Evolutionary conservation across 225 moss, liverwort and hornwort genomes (phyloP).

Genomic region (Anthoceros angustus): DNA sequence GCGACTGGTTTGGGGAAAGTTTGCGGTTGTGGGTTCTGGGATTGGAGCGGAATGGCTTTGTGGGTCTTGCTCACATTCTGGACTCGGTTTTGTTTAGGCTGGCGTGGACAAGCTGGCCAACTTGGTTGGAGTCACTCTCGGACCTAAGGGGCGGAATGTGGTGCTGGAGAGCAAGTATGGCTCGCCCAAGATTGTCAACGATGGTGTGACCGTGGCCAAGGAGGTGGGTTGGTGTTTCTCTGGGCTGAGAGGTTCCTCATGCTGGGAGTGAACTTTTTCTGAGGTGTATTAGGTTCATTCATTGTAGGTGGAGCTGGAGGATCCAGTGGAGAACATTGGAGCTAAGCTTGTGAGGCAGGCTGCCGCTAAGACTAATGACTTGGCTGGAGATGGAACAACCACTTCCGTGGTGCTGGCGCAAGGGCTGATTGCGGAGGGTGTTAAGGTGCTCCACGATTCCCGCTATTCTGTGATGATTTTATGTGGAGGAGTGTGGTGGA

Average conservation of each 20-base stretch:
- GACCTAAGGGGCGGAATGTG: constrained; percentile 90
- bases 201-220: constrained; percentile 92
- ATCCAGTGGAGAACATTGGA: constrained; percentile 88
- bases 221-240: constrained; percentile 37
- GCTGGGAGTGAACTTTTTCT: not conserved
- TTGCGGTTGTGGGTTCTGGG: not conserved
- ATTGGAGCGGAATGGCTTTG: too few species aligned
- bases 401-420: constrained; percentile 95
- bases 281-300: not conserved
- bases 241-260: not conserved
- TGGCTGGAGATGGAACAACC: constrained; percentile 96
- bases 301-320: constrained; percentile 82
- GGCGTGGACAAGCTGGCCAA: constrained; percentile 93
- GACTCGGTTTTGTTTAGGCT: constrained; percentile 28
- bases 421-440: constrained; percentile 95
- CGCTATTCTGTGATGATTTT: not conserved
- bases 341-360: constrained; percentile 95
- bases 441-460: constrained; percentile 33
- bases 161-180: constrained; percentile 99
- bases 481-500: not conserved
- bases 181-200: constrained; percentile 98
- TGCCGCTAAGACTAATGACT: constrained; percentile 88
- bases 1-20: not conserved
- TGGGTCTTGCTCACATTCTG: not conserved
- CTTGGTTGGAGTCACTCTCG: constrained; percentile 82